These are phyloP conservation scores for Hansenula sp. DNA, from an alignment of 1,139 yeast species.

Conservation along the genomic window DNA sequence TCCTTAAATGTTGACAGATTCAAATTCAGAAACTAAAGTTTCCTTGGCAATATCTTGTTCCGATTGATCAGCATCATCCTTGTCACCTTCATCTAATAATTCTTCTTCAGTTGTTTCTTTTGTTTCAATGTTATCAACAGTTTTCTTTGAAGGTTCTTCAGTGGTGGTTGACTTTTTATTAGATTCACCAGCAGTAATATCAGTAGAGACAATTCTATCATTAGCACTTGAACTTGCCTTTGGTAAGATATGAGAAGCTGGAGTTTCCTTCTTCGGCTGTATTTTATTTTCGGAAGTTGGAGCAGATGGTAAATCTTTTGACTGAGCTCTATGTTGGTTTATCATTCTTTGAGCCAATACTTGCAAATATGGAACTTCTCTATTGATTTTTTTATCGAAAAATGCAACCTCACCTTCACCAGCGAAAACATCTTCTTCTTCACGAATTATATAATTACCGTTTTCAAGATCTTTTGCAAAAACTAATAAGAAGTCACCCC, in stretches of 20 bases:
- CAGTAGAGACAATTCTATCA: conserved; percentile 16
- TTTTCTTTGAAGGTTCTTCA: conserved; percentile 4
- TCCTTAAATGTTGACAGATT: neutral
- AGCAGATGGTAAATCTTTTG: conserved; percentile 11
- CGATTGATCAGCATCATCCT: conserved; percentile 6
- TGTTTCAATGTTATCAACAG: conserved; percentile 4
- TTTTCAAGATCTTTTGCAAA: conserved; percentile 83
- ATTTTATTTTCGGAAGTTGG: conserved; percentile 7
- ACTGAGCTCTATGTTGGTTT: conserved; percentile 21
- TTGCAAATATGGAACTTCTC: conserved; percentile 60
- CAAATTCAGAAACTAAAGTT: conserved; percentile 12
- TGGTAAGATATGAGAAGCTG: conserved; percentile 10
- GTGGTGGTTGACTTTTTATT: conserved; percentile 7
- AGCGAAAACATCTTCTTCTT: conserved; percentile 52
- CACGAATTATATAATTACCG: conserved; percentile 69
- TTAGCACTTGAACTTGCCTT: conserved; percentile 3
- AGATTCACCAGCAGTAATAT: conserved; percentile 9
- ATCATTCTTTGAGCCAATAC: conserved; percentile 48
- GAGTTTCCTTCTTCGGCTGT: conserved; percentile 7
- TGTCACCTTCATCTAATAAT: conserved; percentile 3
- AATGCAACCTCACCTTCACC: conserved; percentile 76
- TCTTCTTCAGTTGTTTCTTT: conserved; percentile 9
- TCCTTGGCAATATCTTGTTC: conserved; percentile 10
- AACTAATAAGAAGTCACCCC: conserved; percentile 78
- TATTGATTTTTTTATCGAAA: conserved; percentile 45